Evolutionary conservation across 495 filamentous ascomycete species (phyloP).

Genomic region (Cercophora sp.): DNA sequence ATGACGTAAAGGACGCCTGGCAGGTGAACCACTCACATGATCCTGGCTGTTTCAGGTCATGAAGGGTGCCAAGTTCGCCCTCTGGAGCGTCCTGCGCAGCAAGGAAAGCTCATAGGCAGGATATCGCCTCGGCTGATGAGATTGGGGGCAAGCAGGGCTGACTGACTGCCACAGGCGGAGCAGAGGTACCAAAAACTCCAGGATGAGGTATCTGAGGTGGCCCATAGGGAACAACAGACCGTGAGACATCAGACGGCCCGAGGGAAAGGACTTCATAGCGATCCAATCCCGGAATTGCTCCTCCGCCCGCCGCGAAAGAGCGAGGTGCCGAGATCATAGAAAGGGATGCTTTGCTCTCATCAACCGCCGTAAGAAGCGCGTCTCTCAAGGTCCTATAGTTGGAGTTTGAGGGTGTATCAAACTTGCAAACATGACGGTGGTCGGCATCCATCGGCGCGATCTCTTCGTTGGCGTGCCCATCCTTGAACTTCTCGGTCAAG

Average conservation of each 20-base stretch:
- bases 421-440: constrained; percentile 35
- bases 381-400: constrained; percentile 31
- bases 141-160: too few species aligned
- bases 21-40: constrained; percentile 27
- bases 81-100: constrained; percentile 9
- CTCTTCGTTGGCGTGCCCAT: constrained; percentile 26
- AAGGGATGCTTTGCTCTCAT: constrained; percentile 17
- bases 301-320: too few species aligned
- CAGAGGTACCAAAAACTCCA: too few species aligned
- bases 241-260: too few species aligned
- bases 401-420: constrained; percentile 19
- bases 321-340: too few species aligned
- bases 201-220: too few species aligned
- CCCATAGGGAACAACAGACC: too few species aligned
- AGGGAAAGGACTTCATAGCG: too few species aligned
- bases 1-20: constrained; percentile 11
- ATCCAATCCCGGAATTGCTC: too few species aligned
- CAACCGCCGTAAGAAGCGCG: constrained; percentile 25
- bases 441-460: constrained; percentile 30
- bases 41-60: constrained; percentile 16
- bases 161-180: too few species aligned
- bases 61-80: constrained; percentile 14
- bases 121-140: background rate
- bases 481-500: background rate
- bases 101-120: background rate